These are phyloP conservation scores for Linum usitatissimum DNA, from an alignment of 345 rosid genomes.

Conservation along the genomic window DNA sequence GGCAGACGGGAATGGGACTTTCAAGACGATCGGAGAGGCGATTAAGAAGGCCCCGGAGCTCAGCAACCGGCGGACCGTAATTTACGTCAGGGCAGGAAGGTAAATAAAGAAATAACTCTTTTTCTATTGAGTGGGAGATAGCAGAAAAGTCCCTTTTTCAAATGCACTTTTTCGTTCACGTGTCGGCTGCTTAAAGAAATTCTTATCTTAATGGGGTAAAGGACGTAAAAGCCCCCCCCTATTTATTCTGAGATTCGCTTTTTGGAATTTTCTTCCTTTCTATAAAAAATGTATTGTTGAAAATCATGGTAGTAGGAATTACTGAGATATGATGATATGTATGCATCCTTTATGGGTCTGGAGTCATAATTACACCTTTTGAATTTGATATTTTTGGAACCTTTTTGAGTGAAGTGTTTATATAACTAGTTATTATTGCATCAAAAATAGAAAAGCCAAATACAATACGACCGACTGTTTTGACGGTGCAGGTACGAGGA, in stretches of 20 bases:
- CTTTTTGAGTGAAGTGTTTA: not conserved
- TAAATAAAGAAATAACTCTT: constrained; percentile 13
- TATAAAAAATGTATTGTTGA: no score
- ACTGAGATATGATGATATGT: not conserved
- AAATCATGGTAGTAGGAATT: no score
- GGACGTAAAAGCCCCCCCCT: not conserved
- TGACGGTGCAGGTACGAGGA: constrained; percentile 65
- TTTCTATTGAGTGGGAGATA: no score
- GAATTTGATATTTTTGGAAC: not conserved
- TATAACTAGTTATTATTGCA: no score
- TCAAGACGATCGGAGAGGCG: constrained; percentile 73
- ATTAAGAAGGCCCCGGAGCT: constrained; percentile 77
- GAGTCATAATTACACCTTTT: not conserved
- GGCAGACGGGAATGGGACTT: constrained; percentile 71
- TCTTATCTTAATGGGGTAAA: not conserved
- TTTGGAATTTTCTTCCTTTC: no score
- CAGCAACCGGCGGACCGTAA: constrained; percentile 58
- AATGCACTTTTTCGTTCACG: not conserved
- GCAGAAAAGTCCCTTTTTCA: no score
- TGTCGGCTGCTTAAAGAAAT: not conserved
- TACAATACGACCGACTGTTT: no score
- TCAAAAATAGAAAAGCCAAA: no score
- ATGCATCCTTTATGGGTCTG: not conserved
- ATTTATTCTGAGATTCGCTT: no score
- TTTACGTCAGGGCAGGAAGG: constrained; percentile 94